Conservation (phyloP, 768 basidiomycete species). For the Phaeotremella skinneri region DNA sequence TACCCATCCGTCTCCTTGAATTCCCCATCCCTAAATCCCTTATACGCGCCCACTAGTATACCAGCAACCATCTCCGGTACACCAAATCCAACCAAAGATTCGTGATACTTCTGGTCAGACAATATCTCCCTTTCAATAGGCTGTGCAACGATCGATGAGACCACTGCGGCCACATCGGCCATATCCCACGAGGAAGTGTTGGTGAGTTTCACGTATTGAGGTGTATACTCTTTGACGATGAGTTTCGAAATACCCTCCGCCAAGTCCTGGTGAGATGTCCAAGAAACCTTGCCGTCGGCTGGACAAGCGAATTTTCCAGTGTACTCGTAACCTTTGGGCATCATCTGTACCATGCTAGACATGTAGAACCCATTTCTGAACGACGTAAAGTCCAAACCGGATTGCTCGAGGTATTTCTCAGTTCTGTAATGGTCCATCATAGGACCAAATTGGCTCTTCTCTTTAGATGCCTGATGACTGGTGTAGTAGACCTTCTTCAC, state of each 20-base stretch:
- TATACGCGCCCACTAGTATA: constrained; percentile 49
- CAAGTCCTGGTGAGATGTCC: constrained; percentile 51
- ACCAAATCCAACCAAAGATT: constrained; percentile 1
- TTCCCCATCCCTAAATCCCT: constrained; percentile 48
- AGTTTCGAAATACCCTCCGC: constrained; percentile 53
- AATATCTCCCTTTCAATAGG: constrained; percentile 28
- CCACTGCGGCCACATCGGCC: constrained; percentile 36
- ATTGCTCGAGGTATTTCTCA: constrained; percentile 48
- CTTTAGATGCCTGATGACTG: constrained; percentile 38
- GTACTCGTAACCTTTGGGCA: constrained; percentile 42
- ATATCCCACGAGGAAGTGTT: constrained; percentile 26
- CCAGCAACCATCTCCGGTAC: constrained; percentile 39
- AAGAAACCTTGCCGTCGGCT: constrained; percentile 52
- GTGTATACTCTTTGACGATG: constrained; percentile 30
- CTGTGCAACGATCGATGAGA: constrained; percentile 32
- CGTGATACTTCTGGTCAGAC: constrained; percentile 44
- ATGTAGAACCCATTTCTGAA: constrained; percentile 53
- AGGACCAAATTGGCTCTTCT: constrained; percentile 43
- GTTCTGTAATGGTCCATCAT: constrained; percentile 52
- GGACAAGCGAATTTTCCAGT: constrained; percentile 40
- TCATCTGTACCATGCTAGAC: constrained; percentile 47
- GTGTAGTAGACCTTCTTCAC: constrained; percentile 53
- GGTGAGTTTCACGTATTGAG: background rate
- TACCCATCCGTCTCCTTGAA: constrained; percentile 43
- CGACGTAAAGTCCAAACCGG: constrained; percentile 51